Evolutionary conservation across 495 filamentous ascomycete species (phyloP).

Genomic region (Haplographium delicatum): DNA sequence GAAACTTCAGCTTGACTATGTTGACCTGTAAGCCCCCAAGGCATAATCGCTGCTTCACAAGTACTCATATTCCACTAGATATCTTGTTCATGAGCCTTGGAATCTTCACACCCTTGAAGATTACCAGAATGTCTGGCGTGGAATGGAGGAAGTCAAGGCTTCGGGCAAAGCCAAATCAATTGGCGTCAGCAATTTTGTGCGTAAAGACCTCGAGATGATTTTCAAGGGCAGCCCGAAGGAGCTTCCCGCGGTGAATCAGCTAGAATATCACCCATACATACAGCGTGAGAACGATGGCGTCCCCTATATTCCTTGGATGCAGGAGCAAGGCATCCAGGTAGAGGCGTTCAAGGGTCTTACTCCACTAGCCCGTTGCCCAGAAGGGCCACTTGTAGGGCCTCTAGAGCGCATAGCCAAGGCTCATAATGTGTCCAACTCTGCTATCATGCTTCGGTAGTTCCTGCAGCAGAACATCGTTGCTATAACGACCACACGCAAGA

Average conservation of each 20-base stretch:
- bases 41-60: background rate
- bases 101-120: slow-evolving; percentile 55
- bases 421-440: background rate
- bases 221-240: slow-evolving; percentile 59
- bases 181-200: slow-evolving; percentile 55
- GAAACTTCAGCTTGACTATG: slow-evolving; percentile 64
- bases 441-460: background rate
- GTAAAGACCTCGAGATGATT: slow-evolving; percentile 60
- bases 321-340: background rate
- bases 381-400: background rate
- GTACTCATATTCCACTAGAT: slow-evolving; percentile 37
- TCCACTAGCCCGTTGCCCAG: background rate
- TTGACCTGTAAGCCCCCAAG: slow-evolving; percentile 56
- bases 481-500: background rate
- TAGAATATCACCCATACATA: slow-evolving; percentile 85
- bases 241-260: slow-evolving; percentile 73
- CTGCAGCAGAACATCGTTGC: background rate
- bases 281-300: slow-evolving; percentile 60
- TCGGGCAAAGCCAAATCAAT: slow-evolving; percentile 58
- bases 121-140: slow-evolving; percentile 52
- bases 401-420: background rate
- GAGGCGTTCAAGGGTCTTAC: background rate
- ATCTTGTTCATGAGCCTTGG: slow-evolving; percentile 76
- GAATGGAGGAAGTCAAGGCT: slow-evolving; percentile 44
- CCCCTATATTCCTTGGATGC: slow-evolving; percentile 36